Percentiles rank a stretch among this genome's conserved stretches.
These are phyloP conservation scores for Dentipellis fragilis DNA, from an alignment of 768 basidiomycete species.

Conservation along the genomic window DNA sequence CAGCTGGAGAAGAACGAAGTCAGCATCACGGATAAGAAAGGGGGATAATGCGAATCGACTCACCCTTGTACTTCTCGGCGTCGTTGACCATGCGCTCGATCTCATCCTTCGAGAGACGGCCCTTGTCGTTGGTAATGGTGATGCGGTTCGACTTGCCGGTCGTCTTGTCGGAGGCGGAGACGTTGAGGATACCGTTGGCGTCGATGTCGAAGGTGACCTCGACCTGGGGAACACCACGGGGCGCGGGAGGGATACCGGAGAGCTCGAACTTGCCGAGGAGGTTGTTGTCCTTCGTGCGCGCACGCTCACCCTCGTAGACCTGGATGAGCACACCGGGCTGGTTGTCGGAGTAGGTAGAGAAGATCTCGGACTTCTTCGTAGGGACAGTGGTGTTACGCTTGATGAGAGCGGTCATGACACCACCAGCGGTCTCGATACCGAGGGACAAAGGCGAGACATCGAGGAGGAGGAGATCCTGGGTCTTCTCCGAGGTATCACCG, in stretches of 20 bases:
- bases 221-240: slow-evolving; percentile 95
- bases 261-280: slow-evolving; percentile 97
- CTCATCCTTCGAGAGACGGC: slow-evolving; percentile 93
- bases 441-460: slow-evolving; percentile 86
- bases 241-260: slow-evolving; percentile 91
- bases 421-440: slow-evolving; percentile 98
- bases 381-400: slow-evolving; percentile 98
- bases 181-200: slow-evolving; percentile 93
- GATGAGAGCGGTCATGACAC: slow-evolving; percentile 98
- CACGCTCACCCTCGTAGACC: slow-evolving; percentile 97
- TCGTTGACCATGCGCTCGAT: slow-evolving; percentile 96
- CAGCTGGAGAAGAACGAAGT: slow-evolving; percentile 33
- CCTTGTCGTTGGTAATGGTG: slow-evolving; percentile 95
- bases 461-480: slow-evolving; percentile 89
- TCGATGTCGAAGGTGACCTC: slow-evolving; percentile 99
- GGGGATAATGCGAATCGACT: slow-evolving; percentile 15
- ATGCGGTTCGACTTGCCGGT: slow-evolving; percentile 94
- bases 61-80: slow-evolving; percentile 86
- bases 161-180: slow-evolving; percentile 92
- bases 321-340: slow-evolving; percentile 98
- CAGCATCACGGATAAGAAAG: slow-evolving; percentile 1
- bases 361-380: slow-evolving; percentile 96
- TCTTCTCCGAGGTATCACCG: slow-evolving; percentile 96
- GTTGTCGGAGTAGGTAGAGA: slow-evolving; percentile 98
- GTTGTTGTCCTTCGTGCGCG: slow-evolving; percentile 98